Conservation (phyloP, 2,329 filamentous ascomycete genomes). For the Fusarium sp. region DNA sequence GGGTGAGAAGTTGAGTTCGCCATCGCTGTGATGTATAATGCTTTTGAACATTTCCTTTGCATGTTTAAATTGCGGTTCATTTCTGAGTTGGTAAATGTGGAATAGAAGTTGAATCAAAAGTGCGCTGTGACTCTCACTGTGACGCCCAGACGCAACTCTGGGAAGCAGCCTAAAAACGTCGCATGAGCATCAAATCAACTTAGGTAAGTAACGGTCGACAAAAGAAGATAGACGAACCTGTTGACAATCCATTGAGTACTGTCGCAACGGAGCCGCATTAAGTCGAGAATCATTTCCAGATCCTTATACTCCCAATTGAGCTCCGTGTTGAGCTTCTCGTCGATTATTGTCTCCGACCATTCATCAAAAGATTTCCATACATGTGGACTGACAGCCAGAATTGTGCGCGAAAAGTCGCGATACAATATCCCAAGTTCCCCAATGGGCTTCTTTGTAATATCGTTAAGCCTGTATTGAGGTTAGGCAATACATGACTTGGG, state of each 20-base stretch:
- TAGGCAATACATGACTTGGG: not conserved
- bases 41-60: not conserved
- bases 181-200: not conserved
- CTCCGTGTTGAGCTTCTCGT: not conserved
- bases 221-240: not conserved
- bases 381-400: not conserved
- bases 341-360: not conserved
- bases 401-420: not conserved
- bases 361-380: not conserved
- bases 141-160: not conserved
- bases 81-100: not conserved
- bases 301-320: not conserved
- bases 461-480: not conserved
- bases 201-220: not conserved
- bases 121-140: not conserved
- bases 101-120: slow-evolving; percentile 3
- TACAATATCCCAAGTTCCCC: not conserved
- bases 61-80: not conserved
- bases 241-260: not conserved
- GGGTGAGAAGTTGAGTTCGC: not conserved
- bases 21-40: not conserved
- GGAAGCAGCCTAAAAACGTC: not conserved
- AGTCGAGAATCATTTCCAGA: not conserved
- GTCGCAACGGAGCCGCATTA: not conserved
- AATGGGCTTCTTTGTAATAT: not conserved